These are phyloP conservation scores for Trichophyton benhamiae DNA, from an alignment of 2,329 filamentous ascomycete genomes.

Conservation along the genomic window DNA sequence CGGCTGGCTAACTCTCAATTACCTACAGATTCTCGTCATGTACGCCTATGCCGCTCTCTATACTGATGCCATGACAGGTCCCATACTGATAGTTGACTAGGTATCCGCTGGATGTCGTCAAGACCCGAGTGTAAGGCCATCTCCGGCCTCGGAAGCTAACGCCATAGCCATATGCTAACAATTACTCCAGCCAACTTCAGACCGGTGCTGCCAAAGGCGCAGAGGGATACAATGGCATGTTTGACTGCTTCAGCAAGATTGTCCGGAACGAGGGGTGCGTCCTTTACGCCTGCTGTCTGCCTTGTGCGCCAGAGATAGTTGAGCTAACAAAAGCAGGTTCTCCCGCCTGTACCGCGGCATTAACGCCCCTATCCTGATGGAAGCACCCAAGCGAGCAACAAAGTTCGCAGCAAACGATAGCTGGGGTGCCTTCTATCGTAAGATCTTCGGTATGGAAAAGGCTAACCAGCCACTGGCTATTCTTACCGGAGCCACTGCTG, in stretches of 20 bases:
- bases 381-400: conserved; percentile 88
- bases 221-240: conserved; percentile 90
- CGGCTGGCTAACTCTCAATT: not conserved
- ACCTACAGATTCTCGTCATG: conserved; percentile 71
- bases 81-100: conserved; percentile 35
- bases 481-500: conserved; percentile 85
- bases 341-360: conserved; percentile 94
- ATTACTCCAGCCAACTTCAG: conserved; percentile 61
- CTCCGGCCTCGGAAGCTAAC: not conserved
- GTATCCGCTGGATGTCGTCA: conserved; percentile 98
- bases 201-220: conserved; percentile 56
- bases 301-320: not conserved
- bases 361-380: conserved; percentile 91
- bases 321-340: conserved; percentile 41
- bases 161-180: not conserved
- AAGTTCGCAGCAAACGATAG: conserved; percentile 99
- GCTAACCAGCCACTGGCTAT: conserved; percentile 88
- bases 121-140: conserved; percentile 75
- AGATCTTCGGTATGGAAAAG: conserved; percentile 67
- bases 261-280: conserved; percentile 83
- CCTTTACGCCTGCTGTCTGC: conserved; percentile 2
- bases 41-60: conserved; percentile 26
- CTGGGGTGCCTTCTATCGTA: conserved; percentile 91
- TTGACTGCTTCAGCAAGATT: conserved; percentile 97
- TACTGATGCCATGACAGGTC: not conserved